Evolutionary conservation across 768 basidiomycete genomes (phyloP), one percentile per base, ranked within the genome.

Genomic region (Cyclocybe aegerita): DNA sequence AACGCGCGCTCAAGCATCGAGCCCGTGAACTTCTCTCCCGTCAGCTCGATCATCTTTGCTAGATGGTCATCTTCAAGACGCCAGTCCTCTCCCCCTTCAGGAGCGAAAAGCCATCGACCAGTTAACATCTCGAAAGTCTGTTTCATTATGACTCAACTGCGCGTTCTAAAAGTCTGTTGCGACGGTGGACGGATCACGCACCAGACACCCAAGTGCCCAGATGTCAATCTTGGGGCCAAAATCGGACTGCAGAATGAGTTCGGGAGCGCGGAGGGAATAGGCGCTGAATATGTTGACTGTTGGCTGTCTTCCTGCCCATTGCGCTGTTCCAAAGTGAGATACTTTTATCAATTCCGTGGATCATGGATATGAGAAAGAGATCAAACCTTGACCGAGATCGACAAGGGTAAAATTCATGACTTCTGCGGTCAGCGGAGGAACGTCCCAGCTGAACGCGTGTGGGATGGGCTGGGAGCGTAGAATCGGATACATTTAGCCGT

Each of bases 41-140:
- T 67, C 9, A 61, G 32, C 42, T 65, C 64, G 42, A 65, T 56
- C 63, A 68, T 68, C 42, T 61, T 61, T 6, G 60, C 61, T 31
- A 67, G 46, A 43, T 61, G 61, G 43, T 65, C 62, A 34, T 67
- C 64, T 42, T 65, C 63, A 30, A 38, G 14, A 12, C n/a, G 34
- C 55, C 55, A 57, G 29, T 36, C 46, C 32, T 54, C 40, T 17
- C 55, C 58, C 30, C 39, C 54, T 43, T 57, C 46, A 1, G 62
- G 64, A 23, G 45, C 49, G 45, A 66, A 66, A 6, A 66, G 45
- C 49, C 52, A 56, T n/a, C 49, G 53, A 14, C 62, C 64, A 4
- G 49, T 46, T 9, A 66, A 53, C 7, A 65, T 57, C 43, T 65
- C 64, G 48, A 64, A 66, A 2, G 57, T 47, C 51, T 52, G 40